Evolutionary conservation across 2,329 filamentous ascomycete species (phyloP).

Genomic region (Trichoderma sp.): DNA sequence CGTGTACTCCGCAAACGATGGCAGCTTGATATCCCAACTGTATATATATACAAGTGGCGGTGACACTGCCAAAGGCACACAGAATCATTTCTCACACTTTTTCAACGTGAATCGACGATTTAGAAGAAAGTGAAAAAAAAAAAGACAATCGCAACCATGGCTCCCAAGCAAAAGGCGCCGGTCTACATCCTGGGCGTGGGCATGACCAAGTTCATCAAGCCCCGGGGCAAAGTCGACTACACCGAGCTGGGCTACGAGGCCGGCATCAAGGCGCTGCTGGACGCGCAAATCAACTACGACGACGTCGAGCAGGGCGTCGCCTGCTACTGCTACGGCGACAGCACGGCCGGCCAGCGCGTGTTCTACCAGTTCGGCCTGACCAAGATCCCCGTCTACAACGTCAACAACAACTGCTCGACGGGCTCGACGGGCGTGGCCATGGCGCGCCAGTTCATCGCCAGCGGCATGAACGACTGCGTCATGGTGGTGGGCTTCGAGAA

Average conservation of each 20-base stretch:
- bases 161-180: conserved; percentile 55
- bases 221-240: conserved; percentile 90
- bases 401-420: conserved; percentile 98
- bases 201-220: conserved; percentile 99
- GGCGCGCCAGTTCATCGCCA: conserved; percentile 76
- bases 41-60: neutral
- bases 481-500: conserved; percentile 96
- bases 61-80: neutral
- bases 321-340: conserved; percentile 98
- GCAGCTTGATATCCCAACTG: neutral
- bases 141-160: conserved; percentile 44
- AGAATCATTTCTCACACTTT: neutral
- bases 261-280: conserved; percentile 81
- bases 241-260: conserved; percentile 93
- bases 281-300: conserved; percentile 92
- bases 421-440: conserved; percentile 90
- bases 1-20: neutral
- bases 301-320: conserved; percentile 93
- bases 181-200: conserved; percentile 94
- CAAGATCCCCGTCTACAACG: conserved; percentile 92
- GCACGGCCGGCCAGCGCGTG: conserved; percentile 90
- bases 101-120: neutral
- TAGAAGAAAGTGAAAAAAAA: neutral
- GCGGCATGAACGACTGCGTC: conserved; percentile 84
- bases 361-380: conserved; percentile 99